Base-by-base conservation (phyloP, 2,329 filamentous ascomycete species). In the Didymella lethalis region DNA sequence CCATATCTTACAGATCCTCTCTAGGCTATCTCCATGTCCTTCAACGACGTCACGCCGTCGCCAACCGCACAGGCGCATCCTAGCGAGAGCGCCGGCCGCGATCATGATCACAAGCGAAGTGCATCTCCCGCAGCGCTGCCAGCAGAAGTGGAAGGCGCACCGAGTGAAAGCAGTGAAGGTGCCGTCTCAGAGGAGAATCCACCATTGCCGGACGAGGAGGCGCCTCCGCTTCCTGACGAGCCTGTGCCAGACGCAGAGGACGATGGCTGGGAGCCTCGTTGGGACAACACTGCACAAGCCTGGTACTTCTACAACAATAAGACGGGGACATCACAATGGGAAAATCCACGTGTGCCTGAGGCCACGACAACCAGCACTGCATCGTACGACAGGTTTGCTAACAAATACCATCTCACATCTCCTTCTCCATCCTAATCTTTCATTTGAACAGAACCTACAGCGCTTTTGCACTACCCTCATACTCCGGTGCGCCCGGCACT, bases 271-370 rank as follows among this genome's bases (percentile, higher is more conserved):
- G 88, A 90, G 59, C 88, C 87, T 34, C 83, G 90, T 58, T 96
- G 91, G 90, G 92, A 96, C 68, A 78, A 84, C 25, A 82, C 76
- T 50, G 83, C 85, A 1, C 84, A 89, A 64, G 84, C 87, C 4
- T 96, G 88, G 80, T 96, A 92, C 79, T 97, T 96, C 79, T 88
- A 88, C 82, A 97, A 96, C 75, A 87, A 89, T 66, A 88, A 90
- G 75, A 95, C 91, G 4, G 84, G 80, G 85, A 58, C 87, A 87
- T 53, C 63, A 31, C 92, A 95, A 72, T 95, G 92, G 90, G 90
- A 94, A 34, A 97, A 97, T 70, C 93, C 93, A 6, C 89, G 93
- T 48, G 81, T 94, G 4, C 84, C 88, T 5, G 79, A 80, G 47
- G 77, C 78, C 29, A 61, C 68, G 45, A 59, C 69, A 29, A 48